A percentile compares a stretch with the other conserved stretches of the same genome.
phyloP scores from a whole-genome alignment of 352 stramenopile species.

The Phytophthora litchii region DNA sequence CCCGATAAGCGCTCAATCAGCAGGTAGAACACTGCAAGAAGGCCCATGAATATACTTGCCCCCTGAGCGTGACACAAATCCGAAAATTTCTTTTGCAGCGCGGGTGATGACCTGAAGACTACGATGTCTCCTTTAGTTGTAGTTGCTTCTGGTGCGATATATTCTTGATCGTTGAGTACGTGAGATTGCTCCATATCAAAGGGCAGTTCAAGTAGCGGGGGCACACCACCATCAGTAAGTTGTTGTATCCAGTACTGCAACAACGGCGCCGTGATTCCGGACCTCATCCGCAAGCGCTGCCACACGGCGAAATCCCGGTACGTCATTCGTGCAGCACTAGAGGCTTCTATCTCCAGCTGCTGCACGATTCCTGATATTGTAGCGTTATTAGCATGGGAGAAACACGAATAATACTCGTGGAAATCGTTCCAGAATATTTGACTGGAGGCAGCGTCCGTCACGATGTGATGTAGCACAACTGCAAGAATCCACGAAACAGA shows the following conservation, averaged over 20 bases:
- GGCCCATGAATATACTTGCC: slow-evolving; percentile 53
- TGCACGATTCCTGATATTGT: not conserved
- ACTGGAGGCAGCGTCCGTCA: slow-evolving; percentile 53
- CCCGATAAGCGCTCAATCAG: slow-evolving; percentile 46
- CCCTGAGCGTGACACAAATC: slow-evolving; percentile 41
- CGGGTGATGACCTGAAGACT: slow-evolving; percentile 37
- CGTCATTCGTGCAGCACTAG: slow-evolving; percentile 15
- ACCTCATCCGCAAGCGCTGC: slow-evolving; percentile 46
- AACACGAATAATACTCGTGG: slow-evolving; percentile 26
- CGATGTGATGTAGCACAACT: slow-evolving; percentile 62
- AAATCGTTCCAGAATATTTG: slow-evolving; percentile 57
- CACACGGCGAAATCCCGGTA: slow-evolving; percentile 61
- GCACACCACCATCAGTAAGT: slow-evolving; percentile 24
- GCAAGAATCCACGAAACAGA: slow-evolving; percentile 37
- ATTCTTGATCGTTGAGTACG: not conserved
- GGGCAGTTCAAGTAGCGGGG: slow-evolving; percentile 46
- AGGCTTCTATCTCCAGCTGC: slow-evolving; percentile 13
- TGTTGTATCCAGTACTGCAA: slow-evolving; percentile 58
- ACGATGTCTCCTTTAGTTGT: slow-evolving; percentile 30
- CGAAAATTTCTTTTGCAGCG: slow-evolving; percentile 37
- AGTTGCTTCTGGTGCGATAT: not conserved
- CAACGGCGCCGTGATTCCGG: slow-evolving; percentile 34
- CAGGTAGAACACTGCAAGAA: slow-evolving; percentile 53
- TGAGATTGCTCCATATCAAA: slow-evolving; percentile 27
- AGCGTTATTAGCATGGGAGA: not conserved